Evolutionary conservation across 495 filamentous ascomycete species (phyloP).

Genomic region (Aspergillus haitiensis): DNA sequence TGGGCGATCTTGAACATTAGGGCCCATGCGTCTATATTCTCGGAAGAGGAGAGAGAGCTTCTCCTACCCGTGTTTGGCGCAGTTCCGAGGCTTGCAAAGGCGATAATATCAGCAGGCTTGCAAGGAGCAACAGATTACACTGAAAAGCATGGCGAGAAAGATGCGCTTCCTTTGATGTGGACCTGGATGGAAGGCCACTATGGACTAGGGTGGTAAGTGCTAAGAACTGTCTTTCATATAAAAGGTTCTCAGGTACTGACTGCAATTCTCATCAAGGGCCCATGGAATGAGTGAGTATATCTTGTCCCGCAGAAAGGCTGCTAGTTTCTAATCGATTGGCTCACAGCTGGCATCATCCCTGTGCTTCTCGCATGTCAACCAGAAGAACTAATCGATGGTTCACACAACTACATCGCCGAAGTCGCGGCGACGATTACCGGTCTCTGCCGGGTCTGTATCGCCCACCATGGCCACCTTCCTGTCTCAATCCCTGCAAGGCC

Average conservation of each 20-base stretch:
- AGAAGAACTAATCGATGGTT: conserved; percentile 28
- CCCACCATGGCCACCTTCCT: conserved; percentile 45
- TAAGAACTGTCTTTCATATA: neutral
- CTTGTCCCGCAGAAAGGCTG: neutral
- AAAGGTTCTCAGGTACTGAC: conserved; percentile 5
- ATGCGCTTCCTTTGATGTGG: conserved; percentile 49
- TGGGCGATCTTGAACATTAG: conserved; percentile 44
- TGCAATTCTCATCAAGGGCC: conserved; percentile 19
- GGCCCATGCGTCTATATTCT: conserved; percentile 23
- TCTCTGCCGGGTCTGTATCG: conserved; percentile 38
- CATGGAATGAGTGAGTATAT: conserved; percentile 36
- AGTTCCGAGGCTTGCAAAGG: conserved; percentile 35
- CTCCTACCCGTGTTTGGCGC: conserved; percentile 27
- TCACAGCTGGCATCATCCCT: conserved; percentile 43
- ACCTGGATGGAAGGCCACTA: conserved; percentile 45
- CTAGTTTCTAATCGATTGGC: neutral
- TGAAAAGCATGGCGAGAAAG: conserved; percentile 31
- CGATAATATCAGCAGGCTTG: conserved; percentile 38
- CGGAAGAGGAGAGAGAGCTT: conserved; percentile 12
- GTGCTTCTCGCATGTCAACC: conserved; percentile 41
- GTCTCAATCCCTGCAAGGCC: conserved; percentile 24
- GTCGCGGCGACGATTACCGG: conserved; percentile 44
- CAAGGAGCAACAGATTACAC: conserved; percentile 35
- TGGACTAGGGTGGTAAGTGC: conserved; percentile 43
- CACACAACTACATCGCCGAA: conserved; percentile 30